Conservation (phyloP, 345 rosid species). For the Hevea brasiliensis region DNA sequence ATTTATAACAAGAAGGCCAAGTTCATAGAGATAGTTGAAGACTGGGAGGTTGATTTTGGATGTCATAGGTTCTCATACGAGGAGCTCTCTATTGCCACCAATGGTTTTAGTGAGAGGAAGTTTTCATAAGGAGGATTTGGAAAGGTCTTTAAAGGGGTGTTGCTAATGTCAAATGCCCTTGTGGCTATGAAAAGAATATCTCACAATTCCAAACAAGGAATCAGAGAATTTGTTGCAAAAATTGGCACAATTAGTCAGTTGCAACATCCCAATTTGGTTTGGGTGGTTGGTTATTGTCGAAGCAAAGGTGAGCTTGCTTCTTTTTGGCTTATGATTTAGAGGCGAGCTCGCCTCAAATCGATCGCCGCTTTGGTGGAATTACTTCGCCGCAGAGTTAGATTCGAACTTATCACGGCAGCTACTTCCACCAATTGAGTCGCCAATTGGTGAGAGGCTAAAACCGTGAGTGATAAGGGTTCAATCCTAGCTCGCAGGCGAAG, state of each 20-base stretch:
- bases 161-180: background rate
- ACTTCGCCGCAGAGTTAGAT: no score
- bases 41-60: conserved; percentile 6
- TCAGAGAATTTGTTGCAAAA: conserved; percentile 19
- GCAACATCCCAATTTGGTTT: conserved; percentile 10
- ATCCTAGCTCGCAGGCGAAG: no score
- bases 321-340: no score
- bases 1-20: background rate
- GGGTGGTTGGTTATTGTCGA: conserved; percentile 13
- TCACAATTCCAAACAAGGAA: conserved; percentile 19
- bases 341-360: no score
- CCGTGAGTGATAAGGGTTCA: no score
- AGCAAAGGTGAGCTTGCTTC: background rate
- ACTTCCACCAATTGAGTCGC: no score
- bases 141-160: conserved; percentile 8
- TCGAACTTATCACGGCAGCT: no score
- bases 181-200: conserved; percentile 14
- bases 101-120: conserved; percentile 12
- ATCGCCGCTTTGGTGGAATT: no score
- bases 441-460: no score
- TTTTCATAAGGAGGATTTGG: conserved; percentile 8
- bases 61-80: conserved; percentile 5
- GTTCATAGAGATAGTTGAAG: background rate
- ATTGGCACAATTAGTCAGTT: conserved; percentile 7
- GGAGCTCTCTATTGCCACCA: conserved; percentile 7